These are phyloP conservation scores for Vitis rupestris DNA, from an alignment of 164 flowering plant genomes.

Conservation along the genomic window DNA sequence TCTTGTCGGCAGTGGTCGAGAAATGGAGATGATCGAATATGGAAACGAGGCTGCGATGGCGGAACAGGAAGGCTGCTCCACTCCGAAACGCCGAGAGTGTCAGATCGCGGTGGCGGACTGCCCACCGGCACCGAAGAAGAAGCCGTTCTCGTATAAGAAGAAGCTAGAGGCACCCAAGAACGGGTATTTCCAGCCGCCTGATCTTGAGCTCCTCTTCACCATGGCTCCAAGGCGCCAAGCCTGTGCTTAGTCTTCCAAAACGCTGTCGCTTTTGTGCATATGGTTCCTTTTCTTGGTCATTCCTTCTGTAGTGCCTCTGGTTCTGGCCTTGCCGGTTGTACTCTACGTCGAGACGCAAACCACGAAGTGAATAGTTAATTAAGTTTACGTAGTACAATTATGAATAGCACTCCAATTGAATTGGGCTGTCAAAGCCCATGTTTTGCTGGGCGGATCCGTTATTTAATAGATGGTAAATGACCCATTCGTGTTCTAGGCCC, in stretches of 20 bases:
- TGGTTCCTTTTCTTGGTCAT: no score
- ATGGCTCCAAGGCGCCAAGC: constrained; percentile 4
- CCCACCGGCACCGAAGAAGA: constrained; percentile 48
- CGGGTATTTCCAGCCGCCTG: constrained; percentile 44
- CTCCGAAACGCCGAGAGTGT: constrained; percentile 31
- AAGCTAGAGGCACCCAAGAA: constrained; percentile 26
- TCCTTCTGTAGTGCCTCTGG: no score
- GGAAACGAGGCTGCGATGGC: neutral
- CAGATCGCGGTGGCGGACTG: constrained; percentile 31
- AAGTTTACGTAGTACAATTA: no score
- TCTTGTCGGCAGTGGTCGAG: neutral
- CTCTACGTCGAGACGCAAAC: no score
- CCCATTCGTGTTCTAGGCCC: no score
- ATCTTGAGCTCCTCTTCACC: constrained; percentile 34
- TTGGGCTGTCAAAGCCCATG: no score
- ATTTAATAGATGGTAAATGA: no score
- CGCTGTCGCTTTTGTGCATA: no score
- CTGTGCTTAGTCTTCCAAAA: constrained; percentile 3
- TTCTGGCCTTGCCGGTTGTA: no score
- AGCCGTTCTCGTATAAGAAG: constrained; percentile 11
- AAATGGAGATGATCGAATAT: neutral
- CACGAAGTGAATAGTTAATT: no score
- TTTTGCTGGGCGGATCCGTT: no score
- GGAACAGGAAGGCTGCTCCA: constrained; percentile 26
- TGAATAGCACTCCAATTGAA: no score